Evolutionary conservation across 2,329 filamentous ascomycete species (phyloP), one percentile per base, ranked within the genome.

Genomic region (Cryphonectria radicalis): DNA sequence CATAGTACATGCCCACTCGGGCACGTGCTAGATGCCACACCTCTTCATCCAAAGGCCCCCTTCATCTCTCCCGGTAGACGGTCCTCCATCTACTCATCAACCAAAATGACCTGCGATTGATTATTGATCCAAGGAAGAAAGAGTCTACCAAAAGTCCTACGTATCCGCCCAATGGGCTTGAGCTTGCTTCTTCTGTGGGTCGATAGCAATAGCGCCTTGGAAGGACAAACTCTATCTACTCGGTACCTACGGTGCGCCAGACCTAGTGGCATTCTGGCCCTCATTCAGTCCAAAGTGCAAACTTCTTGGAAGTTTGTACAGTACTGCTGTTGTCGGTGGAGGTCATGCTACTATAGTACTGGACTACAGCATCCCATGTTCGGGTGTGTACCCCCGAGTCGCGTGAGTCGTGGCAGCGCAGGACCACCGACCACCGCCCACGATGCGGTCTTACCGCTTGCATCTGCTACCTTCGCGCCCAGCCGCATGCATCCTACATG

Each of bases 351-450:
- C 35, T 3, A 35, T 63, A 60, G 25, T 60, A 35, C 53, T 28
- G 32, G 40, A 22, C 32, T 42, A 25, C n/a, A 11, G 14, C 62
- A 22, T 43, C 22, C 62, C 62, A 37, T 37, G 35, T 14, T 35
- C 32, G 32, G 59, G 32, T 22, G 19, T 63, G 35, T 22, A 13
- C 25, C 25, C 25, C 37, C 40, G 22, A 42, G 22, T 63, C 17
- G 59, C 17, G 11, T 63, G 62, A 63, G 62, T 63, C 62, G 62
- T 63, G 62, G 37, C 62, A 63, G 62, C 62, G 35, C n/a, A 35
- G 35, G 25, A 46, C 40, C 14, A 42, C 62, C 55, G 13, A 1
- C 28, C 28, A 32, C 28, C 28, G n/a, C n/a, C 59, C 19, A 62
- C 59, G 35, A 62, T 40, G 59, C 59, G 40, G n/a, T 50, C 63